Evolutionary conservation across 192 early-diverging fungal genomes (phyloP).

Genomic region (Funneliformis geosporum): DNA sequence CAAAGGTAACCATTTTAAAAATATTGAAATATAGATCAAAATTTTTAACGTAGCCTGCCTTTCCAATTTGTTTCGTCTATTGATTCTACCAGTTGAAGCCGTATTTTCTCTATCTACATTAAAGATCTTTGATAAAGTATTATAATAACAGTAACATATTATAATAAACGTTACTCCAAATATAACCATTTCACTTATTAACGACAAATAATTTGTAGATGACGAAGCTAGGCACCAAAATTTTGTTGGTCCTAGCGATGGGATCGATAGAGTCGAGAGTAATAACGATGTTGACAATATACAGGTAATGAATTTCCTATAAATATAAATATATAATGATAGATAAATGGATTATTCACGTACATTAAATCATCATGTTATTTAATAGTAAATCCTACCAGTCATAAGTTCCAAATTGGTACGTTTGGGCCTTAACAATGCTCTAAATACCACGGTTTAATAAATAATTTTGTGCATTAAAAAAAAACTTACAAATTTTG

Average conservation of each 20-base stretch:
- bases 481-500: neutral
- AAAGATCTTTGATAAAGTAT: slow-evolving; percentile 3
- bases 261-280: neutral
- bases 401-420: neutral
- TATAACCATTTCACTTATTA: neutral
- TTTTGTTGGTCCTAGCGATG: neutral
- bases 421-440: neutral
- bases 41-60: slow-evolving; percentile 9
- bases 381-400: neutral
- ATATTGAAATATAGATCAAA: neutral
- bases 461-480: neutral
- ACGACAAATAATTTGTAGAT: no score
- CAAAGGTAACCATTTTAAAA: neutral
- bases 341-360: neutral
- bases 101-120: neutral
- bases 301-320: neutral
- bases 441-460: neutral
- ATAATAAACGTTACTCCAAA: neutral
- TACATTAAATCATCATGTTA: no score
- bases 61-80: slow-evolving; percentile 12
- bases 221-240: neutral
- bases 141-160: neutral
- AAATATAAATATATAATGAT: neutral
- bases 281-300: neutral
- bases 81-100: neutral